These are phyloP conservation scores for Yueomyces sinensis DNA, from an alignment of 805 yeast genomes.

Conservation along the genomic window DNA sequence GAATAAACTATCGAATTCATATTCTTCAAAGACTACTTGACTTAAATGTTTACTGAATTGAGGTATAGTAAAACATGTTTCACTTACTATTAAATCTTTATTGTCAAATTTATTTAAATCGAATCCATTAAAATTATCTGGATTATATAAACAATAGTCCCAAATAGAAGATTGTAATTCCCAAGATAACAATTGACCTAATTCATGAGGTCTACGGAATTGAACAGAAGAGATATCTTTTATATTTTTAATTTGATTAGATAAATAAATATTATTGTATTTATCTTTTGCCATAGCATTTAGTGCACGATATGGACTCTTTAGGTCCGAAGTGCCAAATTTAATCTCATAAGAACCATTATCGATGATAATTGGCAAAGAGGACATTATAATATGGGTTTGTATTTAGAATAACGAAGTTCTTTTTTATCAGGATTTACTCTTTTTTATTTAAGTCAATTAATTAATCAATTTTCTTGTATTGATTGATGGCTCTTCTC, in stretches of 20 bases:
- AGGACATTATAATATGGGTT: constrained; percentile 16
- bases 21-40: constrained; percentile 89
- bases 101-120: constrained; percentile 33
- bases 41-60: constrained; percentile 74
- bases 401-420: too few species aligned
- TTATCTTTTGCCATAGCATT: constrained; percentile 65
- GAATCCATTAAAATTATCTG: constrained; percentile 30
- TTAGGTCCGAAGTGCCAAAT: constrained; percentile 33
- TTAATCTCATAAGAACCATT: constrained; percentile 84
- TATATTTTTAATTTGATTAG: constrained; percentile 51
- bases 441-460: too few species aligned
- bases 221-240: constrained; percentile 63
- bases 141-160: constrained; percentile 59
- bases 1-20: constrained; percentile 59
- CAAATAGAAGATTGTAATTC: constrained; percentile 77
- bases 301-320: constrained; percentile 39
- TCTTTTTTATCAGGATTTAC: too few species aligned
- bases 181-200: constrained; percentile 87
- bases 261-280: constrained; percentile 61
- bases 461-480: too few species aligned
- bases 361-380: constrained; percentile 47
- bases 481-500: too few species aligned
- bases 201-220: constrained; percentile 72
- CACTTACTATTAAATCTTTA: constrained; percentile 57
- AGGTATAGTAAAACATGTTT: constrained; percentile 72